Percentiles rank a stretch among this genome's conserved stretches.
Evolutionary conservation across 2,329 filamentous ascomycete genomes (phyloP).

Genomic region (Westerdykella sp.): DNA sequence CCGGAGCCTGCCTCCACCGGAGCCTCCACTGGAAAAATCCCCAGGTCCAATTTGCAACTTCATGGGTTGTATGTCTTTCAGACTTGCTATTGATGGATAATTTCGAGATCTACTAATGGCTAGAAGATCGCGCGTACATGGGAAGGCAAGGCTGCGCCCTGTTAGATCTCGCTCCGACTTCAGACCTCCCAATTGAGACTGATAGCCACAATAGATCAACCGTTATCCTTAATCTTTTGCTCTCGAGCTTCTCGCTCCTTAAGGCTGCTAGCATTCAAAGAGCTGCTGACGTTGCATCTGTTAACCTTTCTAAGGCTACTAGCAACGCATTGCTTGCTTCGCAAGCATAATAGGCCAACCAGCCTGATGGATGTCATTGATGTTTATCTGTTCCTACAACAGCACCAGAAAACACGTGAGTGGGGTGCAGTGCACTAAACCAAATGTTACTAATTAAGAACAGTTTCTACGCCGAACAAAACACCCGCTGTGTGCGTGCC

Average conservation of each 20-base stretch:
- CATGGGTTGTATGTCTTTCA: not conserved
- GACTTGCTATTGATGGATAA: not conserved
- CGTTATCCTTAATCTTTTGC: not conserved
- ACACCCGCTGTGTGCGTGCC: conserved; percentile 3
- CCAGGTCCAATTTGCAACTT: not conserved
- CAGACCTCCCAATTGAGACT: not conserved
- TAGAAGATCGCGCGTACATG: no score
- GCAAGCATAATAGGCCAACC: not conserved
- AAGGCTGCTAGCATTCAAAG: not conserved
- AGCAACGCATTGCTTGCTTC: no score
- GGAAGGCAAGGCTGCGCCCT: no score
- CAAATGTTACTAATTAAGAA: not conserved
- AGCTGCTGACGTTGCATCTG: conserved; percentile 4
- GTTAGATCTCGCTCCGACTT: not conserved
- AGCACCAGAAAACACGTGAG: not conserved
- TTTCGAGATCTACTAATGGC: not conserved
- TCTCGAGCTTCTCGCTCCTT: not conserved
- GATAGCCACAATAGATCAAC: no score
- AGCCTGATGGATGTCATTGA: conserved; percentile 1
- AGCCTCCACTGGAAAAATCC: not conserved
- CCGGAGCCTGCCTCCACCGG: not conserved
- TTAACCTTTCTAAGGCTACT: conserved; percentile 3
- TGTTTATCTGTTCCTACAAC: conserved; percentile 2
- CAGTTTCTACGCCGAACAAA: not conserved
- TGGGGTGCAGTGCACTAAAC: not conserved